Base-by-base conservation (phyloP, 306 rosid genomes). In the Sesbania bispinosa region DNA sequence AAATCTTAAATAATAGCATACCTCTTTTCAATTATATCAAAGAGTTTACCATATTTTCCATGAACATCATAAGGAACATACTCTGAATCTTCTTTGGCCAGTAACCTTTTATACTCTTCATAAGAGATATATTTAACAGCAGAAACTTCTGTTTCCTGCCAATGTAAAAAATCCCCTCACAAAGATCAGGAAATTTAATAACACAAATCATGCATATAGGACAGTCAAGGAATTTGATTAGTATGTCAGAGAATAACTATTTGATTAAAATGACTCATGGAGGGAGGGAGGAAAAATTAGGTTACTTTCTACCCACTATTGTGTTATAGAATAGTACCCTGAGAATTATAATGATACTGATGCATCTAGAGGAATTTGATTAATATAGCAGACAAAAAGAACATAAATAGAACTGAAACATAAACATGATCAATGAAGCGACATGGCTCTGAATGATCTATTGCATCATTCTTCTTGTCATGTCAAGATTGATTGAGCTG, bases 91-190 rank as follows among this genome's bases (percentile, higher is more conserved):
- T 81, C 87, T 54, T 84, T 83, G 51, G 89, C 88, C 46, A 94
- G 88, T 74, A 84, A 62, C 48, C 58, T 78, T 82, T 73, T 87
- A 70, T 90, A 94, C 78, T 90, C 94, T 72, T 76, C 82, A 60
- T 89, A 94, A 74, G 77, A 38, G 23, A 94, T 83, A 74, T 94
- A 94, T 80, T 94, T 94, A 80, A 90, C 92, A 43, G 92, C 97
- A 69, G 98, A 90, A 43, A 94, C 97, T 86, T 94, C 98, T 7
- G 86, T 7, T 86, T 94, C 97, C 98, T 90, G 66, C 51, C 77
- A 82, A 32, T 36, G 24, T 5, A 35, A 78, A 48, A 57, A 52
- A 75, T 57, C 45, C 52, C 46, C 26, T 67, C 52, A 52, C 36
- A 75, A 4, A n/a, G 19, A 38, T 66, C 80, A 75, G 19, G 62